Evolutionary conservation across 1,284 basidiomycete species (phyloP).

Genomic region (Pseudozyma flocculosa): DNA sequence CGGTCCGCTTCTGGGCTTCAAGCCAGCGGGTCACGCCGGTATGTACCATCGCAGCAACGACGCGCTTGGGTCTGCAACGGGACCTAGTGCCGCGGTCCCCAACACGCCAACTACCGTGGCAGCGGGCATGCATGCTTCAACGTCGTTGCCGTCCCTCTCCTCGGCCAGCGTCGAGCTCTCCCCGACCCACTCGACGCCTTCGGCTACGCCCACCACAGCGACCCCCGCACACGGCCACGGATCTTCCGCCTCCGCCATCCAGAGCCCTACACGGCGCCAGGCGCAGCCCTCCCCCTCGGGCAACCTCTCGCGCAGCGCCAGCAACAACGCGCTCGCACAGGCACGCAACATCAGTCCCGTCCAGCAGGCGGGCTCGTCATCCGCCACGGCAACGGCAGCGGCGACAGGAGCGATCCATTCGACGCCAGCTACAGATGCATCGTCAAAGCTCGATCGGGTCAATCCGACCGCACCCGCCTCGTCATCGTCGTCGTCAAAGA

Average conservation of each 20-base stretch:
- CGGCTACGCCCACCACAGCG: slow-evolving; percentile 13
- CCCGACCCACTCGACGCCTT: slow-evolving; percentile 23
- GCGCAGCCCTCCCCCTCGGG: neutral
- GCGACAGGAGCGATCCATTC: too few species aligned
- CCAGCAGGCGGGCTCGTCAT: neutral
- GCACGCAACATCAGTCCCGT: neutral
- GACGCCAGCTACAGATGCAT: too few species aligned
- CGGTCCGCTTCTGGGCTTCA: slow-evolving; percentile 12
- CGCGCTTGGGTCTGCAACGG: neutral
- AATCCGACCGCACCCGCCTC: neutral
- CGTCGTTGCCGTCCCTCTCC: slow-evolving; percentile 2
- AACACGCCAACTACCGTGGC: slow-evolving; percentile 22
- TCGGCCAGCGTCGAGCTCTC: slow-evolving; percentile 13
- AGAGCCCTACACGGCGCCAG: neutral
- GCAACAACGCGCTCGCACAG: neutral
- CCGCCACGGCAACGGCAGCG: neutral
- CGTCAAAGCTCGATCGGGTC: neutral
- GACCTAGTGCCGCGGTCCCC: slow-evolving; percentile 9
- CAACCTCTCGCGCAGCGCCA: neutral
- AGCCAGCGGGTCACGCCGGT: slow-evolving; percentile 15
- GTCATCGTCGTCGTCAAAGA: too few species aligned
- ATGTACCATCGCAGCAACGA: neutral
- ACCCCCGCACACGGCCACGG: neutral
- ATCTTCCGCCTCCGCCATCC: neutral
- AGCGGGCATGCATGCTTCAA: slow-evolving; percentile 9